Evolutionary conservation across 1,139 yeast species (phyloP), one percentile per base, ranked within the genome.

Genomic region (Tardiomyces depauwii): DNA sequence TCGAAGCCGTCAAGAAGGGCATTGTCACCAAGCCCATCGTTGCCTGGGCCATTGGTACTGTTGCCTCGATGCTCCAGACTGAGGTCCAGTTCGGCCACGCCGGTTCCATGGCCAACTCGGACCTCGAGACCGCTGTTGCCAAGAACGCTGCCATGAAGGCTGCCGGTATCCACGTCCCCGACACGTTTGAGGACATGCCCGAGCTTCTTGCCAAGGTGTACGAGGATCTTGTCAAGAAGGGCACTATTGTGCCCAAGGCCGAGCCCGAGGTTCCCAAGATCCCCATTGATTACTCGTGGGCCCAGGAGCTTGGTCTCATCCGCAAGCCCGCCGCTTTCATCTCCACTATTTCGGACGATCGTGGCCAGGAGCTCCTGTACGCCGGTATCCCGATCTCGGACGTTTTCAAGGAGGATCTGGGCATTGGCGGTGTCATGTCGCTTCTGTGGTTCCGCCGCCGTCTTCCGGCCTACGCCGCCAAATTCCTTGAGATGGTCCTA

Each of bases 81-180:
- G 74, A 70, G 57, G 74, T 70, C 40, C 74, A 70, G 60, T 70
- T 70, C 49, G 74, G 74, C 42, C 74, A 70, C 56, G 74, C 74
- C 41, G 74, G 74, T 42, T 65, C 74, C 40, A 65, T 70, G 65
- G 74, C 74, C 53, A 70, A 70, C 67, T 66, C 72, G 41, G 67
- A 67, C 52, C 59, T 64, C 52, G 74, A 70, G 60, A 70, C 74
- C 25, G 74, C 74, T 41, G 56, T 52, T 43, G 59, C 72, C 52
- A 70, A 70, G 63, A 70, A 70, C 54, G 61, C 62, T 44, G 73
- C 74, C 49, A 70, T 70, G 74, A 66, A 63, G 60, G 71, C 59
- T 14, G 74, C 73, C 40, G 74, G 74, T 19, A 64, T 70, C 58
- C 51, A 55, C 50, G 74, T 70, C 32, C 74, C 74, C 43, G 69